phyloP scores from a whole-genome alignment of 73 alveolate species.

The Paramecium sexaurelia region DNA sequence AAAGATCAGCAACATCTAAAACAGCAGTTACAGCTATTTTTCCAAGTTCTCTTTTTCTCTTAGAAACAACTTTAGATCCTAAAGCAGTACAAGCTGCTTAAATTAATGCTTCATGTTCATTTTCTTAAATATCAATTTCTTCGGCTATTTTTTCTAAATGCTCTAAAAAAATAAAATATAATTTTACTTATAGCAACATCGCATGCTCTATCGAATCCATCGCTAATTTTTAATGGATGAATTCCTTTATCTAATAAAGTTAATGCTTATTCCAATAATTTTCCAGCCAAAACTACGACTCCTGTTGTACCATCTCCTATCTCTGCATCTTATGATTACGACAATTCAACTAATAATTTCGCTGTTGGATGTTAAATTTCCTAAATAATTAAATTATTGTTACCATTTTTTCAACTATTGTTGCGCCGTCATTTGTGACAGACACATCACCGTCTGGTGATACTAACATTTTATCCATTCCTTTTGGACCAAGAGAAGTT shows the following conservation, averaged over 20 bases:
- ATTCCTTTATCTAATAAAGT: slow-evolving; percentile 94
- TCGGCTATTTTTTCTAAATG: slow-evolving; percentile 30
- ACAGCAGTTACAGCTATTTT: slow-evolving; percentile 98
- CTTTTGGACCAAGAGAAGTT: slow-evolving; percentile 99
- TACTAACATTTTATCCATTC: slow-evolving; percentile 99
- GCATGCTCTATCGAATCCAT: slow-evolving; percentile 97
- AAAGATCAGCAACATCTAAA: slow-evolving; percentile 94
- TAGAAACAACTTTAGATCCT: slow-evolving; percentile 97
- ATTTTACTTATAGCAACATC: slow-evolving; percentile 70
- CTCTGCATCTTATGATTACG: slow-evolving; percentile 97
- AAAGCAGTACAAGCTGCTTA: slow-evolving; percentile 98
- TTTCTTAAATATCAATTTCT: slow-evolving; percentile 42
- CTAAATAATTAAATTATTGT: background rate
- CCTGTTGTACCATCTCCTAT: slow-evolving; percentile 99
- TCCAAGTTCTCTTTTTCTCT: slow-evolving; percentile 88
- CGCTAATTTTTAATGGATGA: slow-evolving; percentile 97
- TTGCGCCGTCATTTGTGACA: slow-evolving; percentile 99
- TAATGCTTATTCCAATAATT: slow-evolving; percentile 94
- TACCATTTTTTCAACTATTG: slow-evolving; percentile 97
- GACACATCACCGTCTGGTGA: slow-evolving; percentile 97
- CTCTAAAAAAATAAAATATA: background rate
- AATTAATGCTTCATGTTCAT: slow-evolving; percentile 68
- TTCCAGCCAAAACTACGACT: slow-evolving; percentile 99
- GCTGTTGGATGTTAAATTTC: slow-evolving; percentile 95
- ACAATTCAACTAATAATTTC: slow-evolving; percentile 96